Percentiles rank a stretch among this genome's conserved stretches.
Evolutionary conservation across 2,329 filamentous ascomycete genomes (phyloP).

Genomic region (Fusarium fracticaudum): DNA sequence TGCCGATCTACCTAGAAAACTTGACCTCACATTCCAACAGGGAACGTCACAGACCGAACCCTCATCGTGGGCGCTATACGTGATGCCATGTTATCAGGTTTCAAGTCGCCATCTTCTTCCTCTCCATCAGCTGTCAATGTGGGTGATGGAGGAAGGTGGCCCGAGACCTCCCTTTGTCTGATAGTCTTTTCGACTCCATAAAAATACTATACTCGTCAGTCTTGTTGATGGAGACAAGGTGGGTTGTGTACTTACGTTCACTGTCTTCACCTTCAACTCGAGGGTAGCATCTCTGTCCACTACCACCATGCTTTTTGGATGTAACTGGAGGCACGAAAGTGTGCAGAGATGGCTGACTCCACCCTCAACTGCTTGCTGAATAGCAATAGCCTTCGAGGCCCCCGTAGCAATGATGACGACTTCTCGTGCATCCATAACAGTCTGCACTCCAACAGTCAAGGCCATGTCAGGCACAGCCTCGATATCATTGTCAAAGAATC

Average conservation of each 20-base stretch:
- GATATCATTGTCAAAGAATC: slow-evolving; percentile 11
- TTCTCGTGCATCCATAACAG: slow-evolving; percentile 19
- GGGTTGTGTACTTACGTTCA: neutral
- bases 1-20: neutral
- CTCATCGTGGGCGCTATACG: neutral
- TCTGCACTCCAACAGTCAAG: slow-evolving; percentile 5
- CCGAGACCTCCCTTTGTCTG: neutral
- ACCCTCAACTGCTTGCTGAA: slow-evolving; percentile 5
- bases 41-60: slow-evolving; percentile 9
- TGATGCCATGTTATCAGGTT: slow-evolving; percentile 18
- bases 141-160: neutral
- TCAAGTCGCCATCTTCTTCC: neutral
- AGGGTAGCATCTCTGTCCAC: slow-evolving; percentile 9
- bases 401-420: neutral
- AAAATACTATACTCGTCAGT: neutral
- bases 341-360: slow-evolving; percentile 16
- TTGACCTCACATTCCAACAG: neutral
- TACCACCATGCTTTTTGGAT: slow-evolving; percentile 3
- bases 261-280: slow-evolving; percentile 9
- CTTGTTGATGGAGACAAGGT: accelerated
- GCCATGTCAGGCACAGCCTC: slow-evolving; percentile 3
- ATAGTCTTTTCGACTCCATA: slow-evolving; percentile 4
- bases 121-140: neutral
- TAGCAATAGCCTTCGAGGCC: neutral
- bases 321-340: slow-evolving; percentile 1